Evolutionary conservation across 2,329 filamentous ascomycete genomes (phyloP).

Genomic region (Saccharata proteae): DNA sequence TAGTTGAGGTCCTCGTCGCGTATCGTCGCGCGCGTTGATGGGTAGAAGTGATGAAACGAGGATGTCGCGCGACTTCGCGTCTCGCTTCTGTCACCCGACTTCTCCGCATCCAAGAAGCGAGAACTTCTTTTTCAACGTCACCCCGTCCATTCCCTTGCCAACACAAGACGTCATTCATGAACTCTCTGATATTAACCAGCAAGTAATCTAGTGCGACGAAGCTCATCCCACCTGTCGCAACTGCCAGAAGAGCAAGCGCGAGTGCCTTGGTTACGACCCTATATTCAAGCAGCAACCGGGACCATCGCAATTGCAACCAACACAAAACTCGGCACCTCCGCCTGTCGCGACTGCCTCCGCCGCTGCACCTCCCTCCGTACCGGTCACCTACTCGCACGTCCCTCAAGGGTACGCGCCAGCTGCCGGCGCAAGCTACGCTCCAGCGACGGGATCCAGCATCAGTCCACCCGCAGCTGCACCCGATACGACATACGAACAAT

Average conservation of each 20-base stretch:
- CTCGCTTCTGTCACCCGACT: slow-evolving; percentile 8
- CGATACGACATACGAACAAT: slow-evolving; percentile 36
- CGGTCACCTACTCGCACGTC: slow-evolving; percentile 24
- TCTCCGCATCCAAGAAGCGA: slow-evolving; percentile 24
- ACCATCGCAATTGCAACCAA: slow-evolving; percentile 61
- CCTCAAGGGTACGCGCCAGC: slow-evolving; percentile 33
- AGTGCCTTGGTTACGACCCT: slow-evolving; percentile 76
- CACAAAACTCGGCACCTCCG: slow-evolving; percentile 38
- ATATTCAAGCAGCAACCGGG: slow-evolving; percentile 67
- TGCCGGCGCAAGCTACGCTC: slow-evolving; percentile 29
- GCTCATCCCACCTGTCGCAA: slow-evolving; percentile 84
- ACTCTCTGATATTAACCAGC: too few species aligned
- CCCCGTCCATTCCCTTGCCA: slow-evolving; percentile 8
- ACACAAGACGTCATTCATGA: too few species aligned
- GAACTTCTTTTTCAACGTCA: slow-evolving; percentile 23
- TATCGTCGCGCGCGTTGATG: not conserved
- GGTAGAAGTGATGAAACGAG: slow-evolving; percentile 14
- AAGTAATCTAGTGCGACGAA: slow-evolving; percentile 81
- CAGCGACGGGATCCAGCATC: slow-evolving; percentile 12
- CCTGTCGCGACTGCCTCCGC: slow-evolving; percentile 19
- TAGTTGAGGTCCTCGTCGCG: slow-evolving; percentile 9
- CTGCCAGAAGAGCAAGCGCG: slow-evolving; percentile 78
- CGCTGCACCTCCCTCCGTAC: slow-evolving; percentile 19
- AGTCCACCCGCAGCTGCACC: slow-evolving; percentile 23
- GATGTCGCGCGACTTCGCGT: slow-evolving; percentile 10